Evolutionary conservation across 305 asterid genomes (phyloP).

Genomic region (Salvia sclarea): DNA sequence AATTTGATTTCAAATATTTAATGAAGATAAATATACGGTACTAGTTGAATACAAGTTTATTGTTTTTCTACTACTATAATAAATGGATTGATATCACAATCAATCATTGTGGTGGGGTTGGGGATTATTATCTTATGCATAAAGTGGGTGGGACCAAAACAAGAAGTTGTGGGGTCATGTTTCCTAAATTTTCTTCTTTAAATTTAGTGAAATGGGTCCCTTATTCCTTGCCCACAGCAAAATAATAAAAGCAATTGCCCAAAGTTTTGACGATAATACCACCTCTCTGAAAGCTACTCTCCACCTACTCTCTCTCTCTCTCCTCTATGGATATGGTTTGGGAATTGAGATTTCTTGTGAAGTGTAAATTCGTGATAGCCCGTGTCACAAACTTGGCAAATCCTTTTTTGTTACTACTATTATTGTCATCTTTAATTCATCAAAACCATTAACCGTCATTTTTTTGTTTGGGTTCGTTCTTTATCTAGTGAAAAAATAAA

Average conservation of each 20-base stretch:
- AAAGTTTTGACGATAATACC: conserved; percentile 51
- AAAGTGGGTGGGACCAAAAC: conserved; percentile 38
- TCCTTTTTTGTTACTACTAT: too few species aligned
- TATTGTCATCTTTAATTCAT: not conserved
- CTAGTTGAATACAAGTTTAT: too few species aligned
- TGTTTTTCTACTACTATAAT: too few species aligned
- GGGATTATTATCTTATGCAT: conserved; percentile 33
- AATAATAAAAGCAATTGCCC: conserved; percentile 50
- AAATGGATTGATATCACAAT: conserved; percentile 26
- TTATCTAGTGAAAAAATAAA: not conserved
- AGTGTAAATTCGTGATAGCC: not conserved
- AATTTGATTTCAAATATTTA: too few species aligned
- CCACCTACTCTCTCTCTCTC: conserved; percentile 44
- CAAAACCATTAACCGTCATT: not conserved
- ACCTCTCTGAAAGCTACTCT: conserved; percentile 51
- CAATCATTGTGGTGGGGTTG: conserved; percentile 45
- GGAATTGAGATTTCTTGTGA: conserved; percentile 24
- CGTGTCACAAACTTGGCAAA: not conserved
- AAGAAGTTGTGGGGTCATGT: conserved; percentile 49
- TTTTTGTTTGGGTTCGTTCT: not conserved
- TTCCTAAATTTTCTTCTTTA: conserved; percentile 27
- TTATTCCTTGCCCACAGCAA: conserved; percentile 34
- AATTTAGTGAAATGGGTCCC: conserved; percentile 41
- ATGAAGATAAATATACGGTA: too few species aligned
- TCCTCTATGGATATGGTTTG: conserved; percentile 17